Conservation (phyloP, 2,329 filamentous ascomycete genomes). For the Leptographium wingfieldii region DNA sequence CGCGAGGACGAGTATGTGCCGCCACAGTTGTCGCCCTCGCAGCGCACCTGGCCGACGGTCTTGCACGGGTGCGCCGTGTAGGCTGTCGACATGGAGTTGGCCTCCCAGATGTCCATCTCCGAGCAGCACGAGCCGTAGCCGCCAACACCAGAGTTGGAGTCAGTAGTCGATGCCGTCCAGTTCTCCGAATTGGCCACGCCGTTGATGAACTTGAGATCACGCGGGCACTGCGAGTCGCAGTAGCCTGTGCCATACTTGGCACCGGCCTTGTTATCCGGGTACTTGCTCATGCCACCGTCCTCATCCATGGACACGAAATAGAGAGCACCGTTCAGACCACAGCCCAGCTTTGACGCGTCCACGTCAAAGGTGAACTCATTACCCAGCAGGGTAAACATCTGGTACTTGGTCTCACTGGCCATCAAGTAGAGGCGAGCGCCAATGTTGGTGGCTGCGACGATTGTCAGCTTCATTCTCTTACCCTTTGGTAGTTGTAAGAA, state of each 20-base stretch:
- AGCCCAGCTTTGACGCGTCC: conserved; percentile 48
- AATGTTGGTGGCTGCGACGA: conserved; percentile 21
- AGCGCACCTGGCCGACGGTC: conserved; percentile 26
- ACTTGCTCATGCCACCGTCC: conserved; percentile 33
- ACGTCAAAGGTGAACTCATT: conserved; percentile 55
- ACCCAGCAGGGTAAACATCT: conserved; percentile 43
- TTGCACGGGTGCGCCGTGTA: conserved; percentile 47
- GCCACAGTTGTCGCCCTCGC: conserved; percentile 31
- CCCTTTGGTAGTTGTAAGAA: not conserved
- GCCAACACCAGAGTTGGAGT: conserved; percentile 36
- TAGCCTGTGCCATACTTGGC: conserved; percentile 42
- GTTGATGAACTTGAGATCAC: conserved; percentile 34
- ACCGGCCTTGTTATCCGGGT: conserved; percentile 27
- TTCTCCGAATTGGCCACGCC: conserved; percentile 26
- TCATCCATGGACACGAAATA: conserved; percentile 37
- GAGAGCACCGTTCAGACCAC: conserved; percentile 52
- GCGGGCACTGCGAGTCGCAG: conserved; percentile 33
- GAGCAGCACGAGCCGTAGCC: conserved; percentile 40
- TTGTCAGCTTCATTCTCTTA: not conserved
- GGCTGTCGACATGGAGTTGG: conserved; percentile 46
- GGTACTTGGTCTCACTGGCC: conserved; percentile 19
- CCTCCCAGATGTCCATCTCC: conserved; percentile 51
- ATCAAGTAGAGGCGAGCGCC: conserved; percentile 23
- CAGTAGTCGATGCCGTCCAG: conserved; percentile 35
- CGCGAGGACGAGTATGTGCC: conserved; percentile 28